These are phyloP conservation scores for Calocybe cyanea DNA, from an alignment of 768 basidiomycete genomes.

Conservation along the genomic window DNA sequence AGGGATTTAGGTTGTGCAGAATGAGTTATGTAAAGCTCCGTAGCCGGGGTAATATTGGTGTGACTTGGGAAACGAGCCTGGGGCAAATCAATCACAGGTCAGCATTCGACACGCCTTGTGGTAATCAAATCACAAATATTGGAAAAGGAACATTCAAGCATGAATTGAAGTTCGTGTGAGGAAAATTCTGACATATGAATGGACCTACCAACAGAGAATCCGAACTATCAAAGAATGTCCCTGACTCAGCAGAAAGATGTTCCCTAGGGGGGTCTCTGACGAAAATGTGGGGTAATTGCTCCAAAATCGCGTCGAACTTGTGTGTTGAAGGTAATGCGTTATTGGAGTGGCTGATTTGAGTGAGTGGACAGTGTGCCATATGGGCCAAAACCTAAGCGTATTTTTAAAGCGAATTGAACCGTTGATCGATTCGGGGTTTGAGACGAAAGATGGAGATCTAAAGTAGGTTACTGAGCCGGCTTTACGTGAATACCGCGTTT, in stretches of 20 bases:
- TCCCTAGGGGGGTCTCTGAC: conserved; percentile 30
- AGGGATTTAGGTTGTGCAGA: conserved; percentile 5
- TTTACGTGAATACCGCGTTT: background rate
- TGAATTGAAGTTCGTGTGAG: conserved; percentile 8
- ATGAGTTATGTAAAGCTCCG: conserved; percentile 15
- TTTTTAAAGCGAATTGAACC: background rate
- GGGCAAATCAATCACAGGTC: conserved; percentile 14
- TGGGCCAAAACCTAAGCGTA: conserved; percentile 12
- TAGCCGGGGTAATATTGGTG: conserved; percentile 3
- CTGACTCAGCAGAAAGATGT: conserved; percentile 20
- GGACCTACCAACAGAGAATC: conserved; percentile 26
- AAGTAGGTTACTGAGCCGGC: background rate
- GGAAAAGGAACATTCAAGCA: conserved; percentile 7
- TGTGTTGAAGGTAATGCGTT: no score
- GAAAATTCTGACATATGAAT: conserved; percentile 4
- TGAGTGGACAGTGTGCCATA: conserved; percentile 8
- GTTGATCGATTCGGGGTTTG: conserved; percentile 8
- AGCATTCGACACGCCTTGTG: conserved; percentile 15
- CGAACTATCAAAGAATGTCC: conserved; percentile 15
- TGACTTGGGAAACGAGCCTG: conserved; percentile 18
- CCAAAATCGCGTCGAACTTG: background rate
- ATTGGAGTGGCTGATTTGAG: no score
- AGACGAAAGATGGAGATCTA: conserved; percentile 9
- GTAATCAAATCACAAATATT: conserved; percentile 2
- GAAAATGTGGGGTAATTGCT: conserved; percentile 12